A percentile compares a stretch with the other conserved stretches of the same genome.
These are phyloP conservation scores for Coemansia javaensis DNA, from an alignment of 192 early-diverging fungal species.

Conservation along the genomic window DNA sequence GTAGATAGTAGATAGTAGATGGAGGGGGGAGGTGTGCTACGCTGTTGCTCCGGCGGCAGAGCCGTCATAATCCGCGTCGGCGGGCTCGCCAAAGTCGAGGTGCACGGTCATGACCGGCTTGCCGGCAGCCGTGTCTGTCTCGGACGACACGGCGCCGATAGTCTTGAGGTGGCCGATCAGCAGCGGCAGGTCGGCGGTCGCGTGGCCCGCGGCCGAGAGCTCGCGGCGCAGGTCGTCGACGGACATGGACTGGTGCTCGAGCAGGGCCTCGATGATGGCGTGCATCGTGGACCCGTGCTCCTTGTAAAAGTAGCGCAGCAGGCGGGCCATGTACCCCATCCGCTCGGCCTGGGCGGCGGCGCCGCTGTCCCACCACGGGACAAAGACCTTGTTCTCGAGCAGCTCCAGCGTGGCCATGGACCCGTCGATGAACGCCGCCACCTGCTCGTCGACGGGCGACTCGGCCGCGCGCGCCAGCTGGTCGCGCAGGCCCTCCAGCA, in stretches of 20 bases:
- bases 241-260: constrained; percentile 39
- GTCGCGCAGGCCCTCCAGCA: constrained; percentile 30
- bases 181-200: constrained; percentile 32
- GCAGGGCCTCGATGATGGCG: constrained; percentile 28
- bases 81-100: constrained; percentile 38
- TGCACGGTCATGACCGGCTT: constrained; percentile 36
- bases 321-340: constrained; percentile 18
- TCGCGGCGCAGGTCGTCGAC: constrained; percentile 38
- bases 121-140: constrained; percentile 20
- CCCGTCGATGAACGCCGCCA: constrained; percentile 9
- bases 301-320: constrained; percentile 46
- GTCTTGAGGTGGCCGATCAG: constrained; percentile 27
- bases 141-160: constrained; percentile 30
- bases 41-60: no score
- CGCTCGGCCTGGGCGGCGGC: constrained; percentile 24
- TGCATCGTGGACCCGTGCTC: constrained; percentile 49
- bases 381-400: constrained; percentile 43
- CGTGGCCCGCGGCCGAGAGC: constrained; percentile 28
- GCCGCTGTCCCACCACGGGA: constrained; percentile 44
- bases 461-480: constrained; percentile 10
- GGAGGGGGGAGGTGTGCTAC: no score
- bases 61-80: constrained; percentile 4
- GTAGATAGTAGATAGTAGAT: no score
- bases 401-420: constrained; percentile 20
- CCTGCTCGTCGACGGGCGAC: constrained; percentile 2